A percentile compares a stretch with the other conserved stretches of the same genome.
phyloP scores from a whole-genome alignment of 2,329 filamentous ascomycete species.

The Graphium sp. region DNA sequence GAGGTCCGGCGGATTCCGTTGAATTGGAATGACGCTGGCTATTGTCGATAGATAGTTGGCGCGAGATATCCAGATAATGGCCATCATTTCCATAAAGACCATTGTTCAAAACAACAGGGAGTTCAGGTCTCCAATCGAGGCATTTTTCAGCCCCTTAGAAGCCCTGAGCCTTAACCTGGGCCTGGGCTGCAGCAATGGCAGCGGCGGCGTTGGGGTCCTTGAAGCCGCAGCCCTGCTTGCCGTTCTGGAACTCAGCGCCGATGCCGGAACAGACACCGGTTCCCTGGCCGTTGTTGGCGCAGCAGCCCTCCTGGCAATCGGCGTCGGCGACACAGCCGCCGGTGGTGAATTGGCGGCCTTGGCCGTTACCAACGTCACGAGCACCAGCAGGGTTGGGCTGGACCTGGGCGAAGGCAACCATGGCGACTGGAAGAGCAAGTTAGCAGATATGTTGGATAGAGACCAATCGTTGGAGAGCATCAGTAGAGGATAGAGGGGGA shows the following conservation, averaged over 20 bases:
- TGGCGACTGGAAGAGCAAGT: constrained; percentile 6
- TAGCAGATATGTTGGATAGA: not conserved
- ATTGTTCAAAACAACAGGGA: too few species aligned
- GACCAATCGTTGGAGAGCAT: not conserved
- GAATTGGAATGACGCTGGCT: too few species aligned
- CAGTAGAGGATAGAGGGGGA: not conserved
- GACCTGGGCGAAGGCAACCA: constrained; percentile 7
- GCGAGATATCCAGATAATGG: too few species aligned
- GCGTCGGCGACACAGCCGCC: constrained; percentile 11
- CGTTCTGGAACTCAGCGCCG: constrained; percentile 11
- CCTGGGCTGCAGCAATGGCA: constrained; percentile 6
- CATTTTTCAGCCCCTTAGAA: constrained; percentile 2
- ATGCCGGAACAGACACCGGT: constrained; percentile 13
- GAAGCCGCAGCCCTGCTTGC: constrained; percentile 17
- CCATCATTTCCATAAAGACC: too few species aligned
- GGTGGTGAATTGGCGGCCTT: constrained; percentile 13
- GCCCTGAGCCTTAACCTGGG: constrained; percentile 6
- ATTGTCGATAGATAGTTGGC: too few species aligned
- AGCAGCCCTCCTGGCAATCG: constrained; percentile 12
- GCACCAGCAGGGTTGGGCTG: constrained; percentile 11
- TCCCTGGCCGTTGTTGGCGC: constrained; percentile 10
- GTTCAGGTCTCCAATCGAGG: too few species aligned
- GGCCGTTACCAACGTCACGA: constrained; percentile 10
- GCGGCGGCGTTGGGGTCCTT: constrained; percentile 7
- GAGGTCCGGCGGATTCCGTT: too few species aligned